Percentiles rank a stretch among this genome's conserved stretches.
Conservation (phyloP, 176 grass and related monocot genomes). For the Urochloa ruziziensis region DNA sequence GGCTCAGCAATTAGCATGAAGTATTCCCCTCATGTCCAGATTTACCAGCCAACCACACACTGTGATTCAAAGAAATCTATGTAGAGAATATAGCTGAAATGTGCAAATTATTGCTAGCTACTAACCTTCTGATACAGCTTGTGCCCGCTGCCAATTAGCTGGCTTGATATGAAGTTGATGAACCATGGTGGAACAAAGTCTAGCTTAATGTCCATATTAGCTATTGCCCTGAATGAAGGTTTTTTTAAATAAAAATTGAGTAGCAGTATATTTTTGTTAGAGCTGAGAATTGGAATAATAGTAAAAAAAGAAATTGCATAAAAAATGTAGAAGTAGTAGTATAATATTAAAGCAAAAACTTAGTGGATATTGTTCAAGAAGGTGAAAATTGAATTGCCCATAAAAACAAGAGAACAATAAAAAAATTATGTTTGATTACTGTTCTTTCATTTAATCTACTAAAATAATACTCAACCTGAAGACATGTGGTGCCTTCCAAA, state of each 20-base stretch:
- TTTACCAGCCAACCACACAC: not conserved
- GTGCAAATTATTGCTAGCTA: not conserved
- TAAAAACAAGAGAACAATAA: not conserved
- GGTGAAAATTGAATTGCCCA: not conserved
- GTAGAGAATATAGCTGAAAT: slow-evolving; percentile 5
- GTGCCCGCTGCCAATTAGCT: slow-evolving; percentile 77
- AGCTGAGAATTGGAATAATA: not conserved
- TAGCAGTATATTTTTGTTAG: not conserved
- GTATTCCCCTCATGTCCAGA: not conserved
- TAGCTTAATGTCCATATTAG: slow-evolving; percentile 96
- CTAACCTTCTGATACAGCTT: slow-evolving; percentile 92
- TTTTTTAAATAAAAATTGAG: slow-evolving; percentile 14
- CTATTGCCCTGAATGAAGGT: slow-evolving; percentile 64
- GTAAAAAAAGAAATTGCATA: slow-evolving; percentile 5
- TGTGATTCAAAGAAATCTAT: not conserved
- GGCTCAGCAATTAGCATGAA: not conserved
- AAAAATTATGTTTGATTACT: not conserved
- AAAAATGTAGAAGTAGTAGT: not conserved
- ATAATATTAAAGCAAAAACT: not conserved
- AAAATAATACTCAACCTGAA: not conserved
- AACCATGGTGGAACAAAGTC: slow-evolving; percentile 91
- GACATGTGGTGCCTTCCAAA: not conserved
- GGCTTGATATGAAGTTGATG: slow-evolving; percentile 97
- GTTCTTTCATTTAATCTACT: not conserved
- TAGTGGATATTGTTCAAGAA: slow-evolving; percentile 5